Evolutionary conservation across 345 rosid species (phyloP).

Genomic region (Aquilaria malaccensis): DNA sequence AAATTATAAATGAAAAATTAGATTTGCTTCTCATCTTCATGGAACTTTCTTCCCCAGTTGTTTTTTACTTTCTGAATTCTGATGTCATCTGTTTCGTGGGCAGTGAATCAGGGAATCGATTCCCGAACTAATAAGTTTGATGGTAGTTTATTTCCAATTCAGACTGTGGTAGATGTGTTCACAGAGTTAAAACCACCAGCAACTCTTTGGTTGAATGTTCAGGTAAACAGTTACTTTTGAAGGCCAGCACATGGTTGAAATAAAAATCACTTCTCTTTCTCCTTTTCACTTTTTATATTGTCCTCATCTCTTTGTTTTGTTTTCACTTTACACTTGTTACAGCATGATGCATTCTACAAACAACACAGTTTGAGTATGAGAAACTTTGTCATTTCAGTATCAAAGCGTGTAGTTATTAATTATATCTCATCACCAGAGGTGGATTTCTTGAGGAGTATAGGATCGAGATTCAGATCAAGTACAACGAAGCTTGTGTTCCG

Average conservation of each 20-base stretch:
- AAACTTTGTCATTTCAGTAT: slow-evolving; percentile 34
- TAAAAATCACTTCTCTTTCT: too few relatives aligned
- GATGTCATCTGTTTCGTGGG: slow-evolving; percentile 14
- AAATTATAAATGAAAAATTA: too few relatives aligned
- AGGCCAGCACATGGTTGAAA: too few relatives aligned
- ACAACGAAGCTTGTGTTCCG: slow-evolving; percentile 46
- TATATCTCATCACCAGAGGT: slow-evolving; percentile 77
- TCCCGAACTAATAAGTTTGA: slow-evolving; percentile 38
- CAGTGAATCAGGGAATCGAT: slow-evolving; percentile 41
- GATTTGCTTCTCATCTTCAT: slow-evolving; percentile 1
- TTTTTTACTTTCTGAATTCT: background rate
- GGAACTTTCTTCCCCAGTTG: background rate
- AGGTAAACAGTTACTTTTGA: slow-evolving; percentile 28
- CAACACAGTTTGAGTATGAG: slow-evolving; percentile 59
- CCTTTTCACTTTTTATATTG: background rate
- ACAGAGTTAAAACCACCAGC: slow-evolving; percentile 25
- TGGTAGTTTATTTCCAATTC: slow-evolving; percentile 7
- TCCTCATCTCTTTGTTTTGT: background rate
- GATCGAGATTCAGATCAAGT: slow-evolving; percentile 22
- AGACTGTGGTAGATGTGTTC: slow-evolving; percentile 24
- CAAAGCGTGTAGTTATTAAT: slow-evolving; percentile 24
- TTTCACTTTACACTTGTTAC: slow-evolving; percentile 18
- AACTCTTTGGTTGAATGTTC: slow-evolving; percentile 59
- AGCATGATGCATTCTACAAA: slow-evolving; percentile 48
- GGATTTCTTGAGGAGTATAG: slow-evolving; percentile 39